Conservation (phyloP, 2,329 filamentous ascomycete species). For the Clarireedia paspali region DNA sequence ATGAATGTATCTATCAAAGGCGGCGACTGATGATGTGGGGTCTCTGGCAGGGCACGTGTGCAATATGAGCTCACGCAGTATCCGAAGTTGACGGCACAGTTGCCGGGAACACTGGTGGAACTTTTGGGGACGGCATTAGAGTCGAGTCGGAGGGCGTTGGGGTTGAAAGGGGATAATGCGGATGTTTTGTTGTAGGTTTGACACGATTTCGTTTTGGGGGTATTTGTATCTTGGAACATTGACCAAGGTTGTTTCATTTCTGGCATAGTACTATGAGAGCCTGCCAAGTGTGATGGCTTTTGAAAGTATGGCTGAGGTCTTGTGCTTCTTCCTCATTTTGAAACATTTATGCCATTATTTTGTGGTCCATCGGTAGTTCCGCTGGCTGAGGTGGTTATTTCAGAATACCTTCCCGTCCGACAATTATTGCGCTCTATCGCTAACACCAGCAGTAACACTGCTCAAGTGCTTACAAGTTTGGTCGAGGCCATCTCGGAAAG, state of each 20-base stretch:
- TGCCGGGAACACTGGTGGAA: slow-evolving; percentile 46
- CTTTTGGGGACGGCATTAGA: slow-evolving; percentile 52
- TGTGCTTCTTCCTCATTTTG: no score
- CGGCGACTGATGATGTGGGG: slow-evolving; percentile 7
- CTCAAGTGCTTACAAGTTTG: slow-evolving; percentile 59
- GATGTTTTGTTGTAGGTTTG: slow-evolving; percentile 51
- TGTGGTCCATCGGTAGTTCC: no score
- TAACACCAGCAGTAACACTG: slow-evolving; percentile 45
- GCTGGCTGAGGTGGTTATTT: no score
- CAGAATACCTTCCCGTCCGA: no score
- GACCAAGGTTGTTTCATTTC: no score
- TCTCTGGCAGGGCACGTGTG: slow-evolving; percentile 48
- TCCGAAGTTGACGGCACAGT: slow-evolving; percentile 48
- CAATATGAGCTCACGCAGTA: slow-evolving; percentile 65
- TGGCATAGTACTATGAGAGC: no score
- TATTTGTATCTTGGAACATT: no score
- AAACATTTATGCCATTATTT: no score
- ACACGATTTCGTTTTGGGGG: background rate
- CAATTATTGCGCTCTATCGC: background rate
- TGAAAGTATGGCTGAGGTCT: no score
- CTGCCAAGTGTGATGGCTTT: no score
- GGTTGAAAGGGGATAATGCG: slow-evolving; percentile 52
- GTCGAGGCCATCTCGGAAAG: slow-evolving; percentile 49
- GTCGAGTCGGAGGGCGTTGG: slow-evolving; percentile 55
- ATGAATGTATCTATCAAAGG: no score